These are phyloP conservation scores for Acidiella bohemica DNA, from an alignment of 495 filamentous ascomycete genomes.

Conservation along the genomic window DNA sequence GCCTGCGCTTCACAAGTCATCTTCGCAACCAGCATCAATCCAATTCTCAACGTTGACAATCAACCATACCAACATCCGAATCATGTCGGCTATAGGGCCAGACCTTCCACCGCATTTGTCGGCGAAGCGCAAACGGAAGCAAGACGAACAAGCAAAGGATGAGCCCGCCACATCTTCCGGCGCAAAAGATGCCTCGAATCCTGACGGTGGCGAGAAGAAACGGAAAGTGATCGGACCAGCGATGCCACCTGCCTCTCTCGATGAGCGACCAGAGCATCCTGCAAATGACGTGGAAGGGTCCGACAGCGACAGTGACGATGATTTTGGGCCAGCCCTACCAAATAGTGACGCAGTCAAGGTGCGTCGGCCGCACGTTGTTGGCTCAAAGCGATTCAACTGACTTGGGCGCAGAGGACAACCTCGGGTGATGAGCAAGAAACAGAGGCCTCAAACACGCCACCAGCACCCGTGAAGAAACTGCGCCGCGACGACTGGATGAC, in stretches of 20 bases:
- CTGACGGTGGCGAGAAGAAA: slow-evolving; percentile 31
- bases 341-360: too few relatives aligned
- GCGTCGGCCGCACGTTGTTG: too few relatives aligned
- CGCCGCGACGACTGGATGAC: slow-evolving; percentile 92
- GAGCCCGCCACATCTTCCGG: slow-evolving; percentile 18
- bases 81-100: slow-evolving; percentile 31
- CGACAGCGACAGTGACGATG: slow-evolving; percentile 42
- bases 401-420: too few relatives aligned
- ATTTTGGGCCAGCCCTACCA: slow-evolving; percentile 78
- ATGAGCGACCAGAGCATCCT: slow-evolving; percentile 27
- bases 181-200: slow-evolving; percentile 19
- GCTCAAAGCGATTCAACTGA: too few relatives aligned
- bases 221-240: slow-evolving; percentile 31
- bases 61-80: background rate
- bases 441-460: too few relatives aligned
- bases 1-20: background rate
- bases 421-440: too few relatives aligned
- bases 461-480: slow-evolving; percentile 30
- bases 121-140: slow-evolving; percentile 29
- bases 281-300: slow-evolving; percentile 28
- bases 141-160: slow-evolving; percentile 20
- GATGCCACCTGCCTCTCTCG: slow-evolving; percentile 39
- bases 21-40: background rate
- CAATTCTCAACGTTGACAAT: background rate
- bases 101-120: slow-evolving; percentile 31